Base-by-base conservation (phyloP, 2,329 filamentous ascomycete species). In the Claviceps humidiphila region DNA sequence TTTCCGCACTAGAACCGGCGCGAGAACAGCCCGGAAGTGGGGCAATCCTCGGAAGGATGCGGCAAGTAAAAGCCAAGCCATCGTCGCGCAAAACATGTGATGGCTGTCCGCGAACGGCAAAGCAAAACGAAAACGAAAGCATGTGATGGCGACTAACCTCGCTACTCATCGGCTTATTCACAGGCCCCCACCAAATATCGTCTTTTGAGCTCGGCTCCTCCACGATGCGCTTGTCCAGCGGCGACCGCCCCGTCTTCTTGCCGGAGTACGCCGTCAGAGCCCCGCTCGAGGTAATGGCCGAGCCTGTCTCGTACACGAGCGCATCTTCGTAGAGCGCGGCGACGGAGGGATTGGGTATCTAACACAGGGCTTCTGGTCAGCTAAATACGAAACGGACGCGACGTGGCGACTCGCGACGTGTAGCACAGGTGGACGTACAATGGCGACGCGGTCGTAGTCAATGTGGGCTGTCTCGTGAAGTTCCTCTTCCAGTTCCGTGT, bases 241-340 rank as follows among this genome's bases (percentile, higher is more conserved):
- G 93, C 56, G 93, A 98, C 59, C 93, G 89, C 57, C 93, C 93
- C 56, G 93, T 98, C 82, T 98, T 98, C 64, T 89, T 87, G 64
- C 93, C 93, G 47, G 93, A 97, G 80, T 96, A 98, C 66, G 93
- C 93, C 58, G 89, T 96, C 66, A 98, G 77, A 57, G 93, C 93
- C 69, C 93, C 93, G 62, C 85, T 88, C 30, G 90, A 94, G 61
- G 93, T 95, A 75, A 98, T 96, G 71, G 93, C 93, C 52, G 91
- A 94, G 64, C 93, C 93, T 54, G 88, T 93, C 75, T 98, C 93
- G 76, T 97, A 98, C 61, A 80, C 69, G 58, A 98, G 82, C 53
- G 93, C 93, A 86, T 98, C 93, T 81, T 98, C 93, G 77, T 98
- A 98, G 58, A 98, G 84, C 54, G 90, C 86, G 58, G 93, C 85